Base-by-base conservation (phyloP, 495 filamentous ascomycete species). In the Viridothelium virens region DNA sequence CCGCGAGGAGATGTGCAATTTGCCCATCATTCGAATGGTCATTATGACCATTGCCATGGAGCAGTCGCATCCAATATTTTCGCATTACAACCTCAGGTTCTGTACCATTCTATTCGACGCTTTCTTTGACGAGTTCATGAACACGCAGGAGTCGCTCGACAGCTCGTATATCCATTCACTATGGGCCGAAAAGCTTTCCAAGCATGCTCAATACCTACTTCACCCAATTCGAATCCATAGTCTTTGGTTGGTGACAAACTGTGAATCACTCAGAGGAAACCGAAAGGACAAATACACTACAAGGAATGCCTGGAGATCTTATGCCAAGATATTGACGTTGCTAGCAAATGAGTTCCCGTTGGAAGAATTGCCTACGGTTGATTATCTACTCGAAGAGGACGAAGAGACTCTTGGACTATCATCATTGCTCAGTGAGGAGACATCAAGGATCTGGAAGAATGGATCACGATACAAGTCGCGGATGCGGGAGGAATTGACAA, bases 41-140 rank as follows among this genome's bases (percentile, higher is more conserved):
- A 79, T 97, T 38, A 86, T 91, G 65, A 97, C 95, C 70, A 87
- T 97, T 61, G 85, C 91, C 0, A 91, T 92, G 11, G 53, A 59
- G 31, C 18, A 59, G 7, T 59, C 25, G 11, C 33, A 36, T 10
- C 53, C 31, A 36, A 18, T 34, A 5, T 59, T 59, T 14, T 7
- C 25, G 31, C n/a, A 59, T 34, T 6, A 34, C 53, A 33, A 59
- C 18, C 5, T 59, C 14, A 18, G 31, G 5, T 36, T 59, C 14
- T 34, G 53, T 31, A 6, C 53, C 31, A 36, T 18, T 14, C 18
- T 59, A 9, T 59, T 59, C 14, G 4, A 36, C 7, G 31, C 53
- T 18, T 59, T 59, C 18, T 11, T 31, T 36, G 9, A 10, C 18
- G 53, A 59, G 14, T 34, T 59, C 7, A 36, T 34, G 53, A 59